A percentile compares a stretch with the other conserved stretches of the same genome.
Evolutionary conservation across 306 rosid species (phyloP).

Genomic region (Clitoria ternatea): DNA sequence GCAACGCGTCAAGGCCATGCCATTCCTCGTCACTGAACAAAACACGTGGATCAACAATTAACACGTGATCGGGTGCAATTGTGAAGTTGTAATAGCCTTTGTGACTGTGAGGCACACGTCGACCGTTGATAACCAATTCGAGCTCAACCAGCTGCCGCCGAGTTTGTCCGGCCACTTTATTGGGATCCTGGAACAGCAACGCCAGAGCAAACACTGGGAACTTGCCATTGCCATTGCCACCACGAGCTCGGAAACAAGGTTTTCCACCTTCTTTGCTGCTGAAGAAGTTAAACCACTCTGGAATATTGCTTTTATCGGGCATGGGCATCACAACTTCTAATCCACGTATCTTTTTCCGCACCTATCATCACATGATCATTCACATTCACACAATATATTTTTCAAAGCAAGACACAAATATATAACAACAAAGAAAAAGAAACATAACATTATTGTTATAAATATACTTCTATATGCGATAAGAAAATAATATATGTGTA

Average conservation of each 20-base stretch:
- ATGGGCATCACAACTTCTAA: neutral
- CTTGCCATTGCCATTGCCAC: too few relatives aligned
- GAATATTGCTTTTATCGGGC: neutral
- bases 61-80: neutral
- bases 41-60: neutral
- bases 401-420: too few relatives aligned
- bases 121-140: neutral
- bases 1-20: neutral
- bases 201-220: neutral
- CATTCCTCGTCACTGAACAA: neutral
- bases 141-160: neutral
- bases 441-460: too few relatives aligned
- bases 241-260: neutral
- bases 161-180: accelerated
- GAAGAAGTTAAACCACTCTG: neutral
- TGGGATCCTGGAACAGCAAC: neutral
- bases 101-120: neutral
- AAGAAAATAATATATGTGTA: too few relatives aligned
- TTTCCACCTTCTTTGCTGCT: neutral
- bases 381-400: too few relatives aligned
- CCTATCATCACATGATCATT: too few relatives aligned
- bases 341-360: neutral
- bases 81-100: neutral
- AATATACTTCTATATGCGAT: too few relatives aligned
- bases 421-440: too few relatives aligned